phyloP scores from a whole-genome alignment of 352 stramenopile species.

The Blastocystis sp. region DNA sequence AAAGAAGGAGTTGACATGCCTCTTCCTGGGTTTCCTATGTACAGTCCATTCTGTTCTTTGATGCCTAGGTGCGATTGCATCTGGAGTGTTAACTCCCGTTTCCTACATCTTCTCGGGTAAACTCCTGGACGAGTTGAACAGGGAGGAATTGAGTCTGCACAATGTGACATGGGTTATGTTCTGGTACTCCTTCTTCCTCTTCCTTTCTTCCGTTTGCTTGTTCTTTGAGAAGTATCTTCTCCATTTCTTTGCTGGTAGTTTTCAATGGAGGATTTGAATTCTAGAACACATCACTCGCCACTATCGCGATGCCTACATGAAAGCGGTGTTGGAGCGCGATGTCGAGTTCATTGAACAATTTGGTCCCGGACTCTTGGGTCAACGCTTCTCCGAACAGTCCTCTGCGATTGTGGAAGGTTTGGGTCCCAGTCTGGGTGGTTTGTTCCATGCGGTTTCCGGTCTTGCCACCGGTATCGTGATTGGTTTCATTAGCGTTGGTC shows the following conservation, averaged over 20 bases:
- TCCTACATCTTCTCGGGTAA: slow-evolving; percentile 26
- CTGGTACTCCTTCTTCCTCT: background rate
- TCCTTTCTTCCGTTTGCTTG: background rate
- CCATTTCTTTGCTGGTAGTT: slow-evolving; percentile 24
- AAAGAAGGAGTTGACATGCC: background rate
- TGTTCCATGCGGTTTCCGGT: slow-evolving; percentile 29
- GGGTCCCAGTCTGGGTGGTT: slow-evolving; percentile 26
- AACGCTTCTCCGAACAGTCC: slow-evolving; percentile 49
- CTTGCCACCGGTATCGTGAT: slow-evolving; percentile 26
- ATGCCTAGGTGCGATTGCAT: slow-evolving; percentile 25
- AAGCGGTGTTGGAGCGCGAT: slow-evolving; percentile 52
- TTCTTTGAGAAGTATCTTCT: slow-evolving; percentile 45
- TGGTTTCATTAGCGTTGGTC: slow-evolving; percentile 40
- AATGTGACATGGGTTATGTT: background rate
- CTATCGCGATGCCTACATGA: slow-evolving; percentile 44
- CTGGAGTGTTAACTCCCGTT: background rate
- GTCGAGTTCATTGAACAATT: slow-evolving; percentile 50
- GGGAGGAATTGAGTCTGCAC: background rate
- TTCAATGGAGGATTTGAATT: background rate
- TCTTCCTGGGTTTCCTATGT: background rate
- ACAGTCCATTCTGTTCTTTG: background rate
- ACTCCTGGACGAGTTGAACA: slow-evolving; percentile 31
- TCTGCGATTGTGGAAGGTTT: slow-evolving; percentile 49
- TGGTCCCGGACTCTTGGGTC: slow-evolving; percentile 35
- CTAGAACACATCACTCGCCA: slow-evolving; percentile 32